Base-by-base conservation (phyloP, 192 early-diverging fungal genomes). In the Podila minutissima region DNA sequence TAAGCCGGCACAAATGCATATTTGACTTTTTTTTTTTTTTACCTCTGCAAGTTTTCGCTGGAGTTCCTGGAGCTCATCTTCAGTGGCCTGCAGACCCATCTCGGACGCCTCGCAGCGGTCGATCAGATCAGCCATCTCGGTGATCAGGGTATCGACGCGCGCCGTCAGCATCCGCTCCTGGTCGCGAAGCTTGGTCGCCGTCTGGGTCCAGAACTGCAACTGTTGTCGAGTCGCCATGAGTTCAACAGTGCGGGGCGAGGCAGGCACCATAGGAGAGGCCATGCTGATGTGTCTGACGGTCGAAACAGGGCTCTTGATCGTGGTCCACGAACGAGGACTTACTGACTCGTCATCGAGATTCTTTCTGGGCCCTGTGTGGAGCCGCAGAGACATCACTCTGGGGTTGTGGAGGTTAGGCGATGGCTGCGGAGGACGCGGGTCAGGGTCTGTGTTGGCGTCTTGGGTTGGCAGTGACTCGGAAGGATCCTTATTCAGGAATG, bases 91-190 rank as follows among this genome's bases (percentile, higher is more conserved):
- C 4, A 66, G 59, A 10, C 58, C 58, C 11, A 28, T 2, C 58
- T 74, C 72, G 5, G 72, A 41, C 13, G 59, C 13, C 19, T 66
- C 64, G 26, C 55, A 66, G 13, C 38, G 57, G 17, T 74, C 64
- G 17, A 74, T 29, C 58, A 74, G 26, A 4, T 60, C 41, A 20
- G 35, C 55, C 64, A 74, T 66, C 17, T 66, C 72, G n/a, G 65
- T 37, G 10, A 74, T 58, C 41, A 74, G 41, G 2, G 20, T 19
- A 28, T 74, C 64, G 29, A 74, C 61, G 19, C 48, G 63, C 20
- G 22, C 17, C 1, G 72, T 67, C 29, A 74, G 46, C 1, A 51
- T 31, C 11, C 58, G 20, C 33, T 74, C 72, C 33, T 65, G 72
- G 49, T 66, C 58, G 0, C 64, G 64, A 5, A 74, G 72, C 6